These are phyloP conservation scores for Boletus bicolor DNA, from an alignment of 768 basidiomycete genomes.

Conservation along the genomic window DNA sequence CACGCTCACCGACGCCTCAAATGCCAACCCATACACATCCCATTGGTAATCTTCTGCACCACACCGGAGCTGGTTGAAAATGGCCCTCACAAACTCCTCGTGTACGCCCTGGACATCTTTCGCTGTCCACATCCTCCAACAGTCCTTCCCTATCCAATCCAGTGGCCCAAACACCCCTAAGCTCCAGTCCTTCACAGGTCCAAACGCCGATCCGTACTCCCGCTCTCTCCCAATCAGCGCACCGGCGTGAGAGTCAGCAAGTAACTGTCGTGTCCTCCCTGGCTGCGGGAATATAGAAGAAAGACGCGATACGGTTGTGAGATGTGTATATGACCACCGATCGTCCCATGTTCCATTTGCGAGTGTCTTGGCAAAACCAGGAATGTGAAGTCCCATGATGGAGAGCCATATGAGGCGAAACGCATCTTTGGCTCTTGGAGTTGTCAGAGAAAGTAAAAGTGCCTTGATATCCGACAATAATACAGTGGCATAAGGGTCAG, in stretches of 20 bases:
- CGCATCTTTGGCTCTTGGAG: conserved; percentile 44
- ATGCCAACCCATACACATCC: conserved; percentile 64
- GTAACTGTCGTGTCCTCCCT: conserved; percentile 30
- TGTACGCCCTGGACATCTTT: conserved; percentile 53
- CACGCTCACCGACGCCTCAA: conserved; percentile 56
- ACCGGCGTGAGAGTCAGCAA: conserved; percentile 63
- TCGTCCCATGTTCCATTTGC: conserved; percentile 56
- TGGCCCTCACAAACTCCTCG: conserved; percentile 45
- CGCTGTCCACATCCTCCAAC: conserved; percentile 42
- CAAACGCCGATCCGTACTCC: conserved; percentile 58
- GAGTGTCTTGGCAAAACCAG: conserved; percentile 53
- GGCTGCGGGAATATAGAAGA: conserved; percentile 50
- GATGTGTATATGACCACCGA: conserved; percentile 55
- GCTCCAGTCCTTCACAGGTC: conserved; percentile 68
- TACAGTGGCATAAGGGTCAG: conserved; percentile 71
- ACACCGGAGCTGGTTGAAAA: conserved; percentile 58
- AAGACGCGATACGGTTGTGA: conserved; percentile 46
- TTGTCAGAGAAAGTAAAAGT: conserved; percentile 47
- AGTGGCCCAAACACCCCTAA: conserved; percentile 51
- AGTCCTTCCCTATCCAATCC: conserved; percentile 39
- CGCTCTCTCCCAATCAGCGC: conserved; percentile 64
- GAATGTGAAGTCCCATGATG: conserved; percentile 66
- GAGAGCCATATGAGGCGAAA: conserved; percentile 72
- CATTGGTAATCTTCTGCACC: conserved; percentile 54
- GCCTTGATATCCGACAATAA: conserved; percentile 71